phyloP scores from a whole-genome alignment of 805 yeast genomes.

The Danielia reshetovae region DNA sequence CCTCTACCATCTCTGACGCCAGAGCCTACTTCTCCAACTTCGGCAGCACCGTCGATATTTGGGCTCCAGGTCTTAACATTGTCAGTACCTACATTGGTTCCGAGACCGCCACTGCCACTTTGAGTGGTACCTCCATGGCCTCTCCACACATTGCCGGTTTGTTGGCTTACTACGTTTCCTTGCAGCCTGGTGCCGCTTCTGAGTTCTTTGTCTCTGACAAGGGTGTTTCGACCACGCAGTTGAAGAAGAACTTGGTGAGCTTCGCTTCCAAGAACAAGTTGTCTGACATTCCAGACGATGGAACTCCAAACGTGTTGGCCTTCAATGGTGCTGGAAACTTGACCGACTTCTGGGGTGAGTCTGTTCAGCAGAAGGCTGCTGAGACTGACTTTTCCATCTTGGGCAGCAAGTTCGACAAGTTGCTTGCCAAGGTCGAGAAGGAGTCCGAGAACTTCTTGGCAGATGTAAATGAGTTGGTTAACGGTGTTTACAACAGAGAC shows the following conservation, averaged over 20 bases:
- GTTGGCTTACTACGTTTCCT: conserved; percentile 80
- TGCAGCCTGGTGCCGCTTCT: conserved; percentile 72
- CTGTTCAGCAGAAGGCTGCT: conserved; percentile 16
- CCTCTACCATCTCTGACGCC: conserved; percentile 41
- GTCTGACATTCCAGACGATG: conserved; percentile 60
- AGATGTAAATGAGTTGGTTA: conserved; percentile 25
- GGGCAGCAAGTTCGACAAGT: conserved; percentile 18
- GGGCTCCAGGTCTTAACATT: conserved; percentile 55
- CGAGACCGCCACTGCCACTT: conserved; percentile 67
- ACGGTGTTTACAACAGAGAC: conserved; percentile 21
- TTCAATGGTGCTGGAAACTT: conserved; percentile 81
- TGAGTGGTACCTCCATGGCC: conserved; percentile 98
- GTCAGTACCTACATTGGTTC: conserved; percentile 70
- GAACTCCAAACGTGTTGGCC: conserved; percentile 71
- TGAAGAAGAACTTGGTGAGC: conserved; percentile 70
- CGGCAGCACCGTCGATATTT: conserved; percentile 51
- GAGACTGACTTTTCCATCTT: conserved; percentile 8
- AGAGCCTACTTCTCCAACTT: conserved; percentile 52
- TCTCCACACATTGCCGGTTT: conserved; percentile 95
- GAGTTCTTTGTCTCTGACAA: conserved; percentile 53
- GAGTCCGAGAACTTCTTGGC: conserved; percentile 17
- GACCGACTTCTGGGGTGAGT: conserved; percentile 55
- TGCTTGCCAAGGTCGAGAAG: conserved; percentile 17
- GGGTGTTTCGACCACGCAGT: conserved; percentile 63
- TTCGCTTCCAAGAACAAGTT: conserved; percentile 61